These are phyloP conservation scores for Fusarium brachygibbosum DNA, from an alignment of 2,329 filamentous ascomycete species.

Conservation along the genomic window DNA sequence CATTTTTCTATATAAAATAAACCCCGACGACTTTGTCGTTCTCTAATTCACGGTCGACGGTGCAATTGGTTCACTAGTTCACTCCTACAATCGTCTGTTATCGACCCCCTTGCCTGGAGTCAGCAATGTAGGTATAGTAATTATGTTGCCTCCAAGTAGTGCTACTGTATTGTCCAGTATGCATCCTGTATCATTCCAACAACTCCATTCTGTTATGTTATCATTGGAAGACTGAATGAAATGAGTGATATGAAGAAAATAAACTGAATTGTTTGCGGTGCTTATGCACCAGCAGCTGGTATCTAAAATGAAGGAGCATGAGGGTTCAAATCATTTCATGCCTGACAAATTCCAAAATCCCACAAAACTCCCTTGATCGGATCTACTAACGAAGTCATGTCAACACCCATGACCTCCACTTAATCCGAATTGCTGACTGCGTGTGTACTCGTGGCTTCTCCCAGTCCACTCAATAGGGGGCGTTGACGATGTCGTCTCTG, in stretches of 20 bases:
- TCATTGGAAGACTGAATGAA: too few relatives aligned
- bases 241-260: slow-evolving; percentile 1
- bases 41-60: background rate
- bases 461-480: slow-evolving; percentile 63
- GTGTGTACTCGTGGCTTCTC: background rate
- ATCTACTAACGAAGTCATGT: slow-evolving; percentile 22
- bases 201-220: background rate
- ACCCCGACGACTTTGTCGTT: slow-evolving; percentile 1
- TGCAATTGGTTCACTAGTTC: background rate
- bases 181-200: background rate
- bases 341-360: slow-evolving; percentile 37
- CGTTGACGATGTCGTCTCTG: slow-evolving; percentile 86
- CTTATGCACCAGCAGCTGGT: slow-evolving; percentile 42
- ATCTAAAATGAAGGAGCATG: slow-evolving; percentile 47
- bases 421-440: background rate
- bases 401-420: background rate
- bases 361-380: slow-evolving; percentile 43
- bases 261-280: slow-evolving; percentile 28
- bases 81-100: background rate
- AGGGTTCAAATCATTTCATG: slow-evolving; percentile 28
- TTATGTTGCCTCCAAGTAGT: background rate
- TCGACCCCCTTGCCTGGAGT: background rate
- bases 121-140: background rate
- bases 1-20: slow-evolving; percentile 23
- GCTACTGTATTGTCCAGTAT: background rate